Percentiles rank a stretch among this genome's conserved stretches.
Evolutionary conservation across 2,329 filamentous ascomycete genomes (phyloP).

Genomic region (Ophiostoma tasmaniense): DNA sequence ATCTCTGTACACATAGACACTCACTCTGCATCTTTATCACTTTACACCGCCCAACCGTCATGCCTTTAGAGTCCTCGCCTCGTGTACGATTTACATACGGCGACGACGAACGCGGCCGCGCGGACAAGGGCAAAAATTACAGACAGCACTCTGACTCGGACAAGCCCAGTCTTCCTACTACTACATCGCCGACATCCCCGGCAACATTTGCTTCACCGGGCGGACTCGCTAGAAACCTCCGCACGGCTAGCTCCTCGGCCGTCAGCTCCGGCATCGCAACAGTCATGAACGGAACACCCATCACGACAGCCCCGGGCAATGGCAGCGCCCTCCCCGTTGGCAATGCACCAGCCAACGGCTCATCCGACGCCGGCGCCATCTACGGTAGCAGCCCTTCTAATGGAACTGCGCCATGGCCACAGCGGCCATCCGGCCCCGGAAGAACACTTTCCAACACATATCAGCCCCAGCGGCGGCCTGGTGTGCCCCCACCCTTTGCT

Average conservation of each 20-base stretch:
- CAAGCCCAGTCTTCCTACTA: conserved; percentile 35
- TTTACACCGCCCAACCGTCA: conserved; percentile 15
- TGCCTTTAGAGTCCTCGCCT: conserved; percentile 43
- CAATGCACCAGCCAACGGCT: conserved; percentile 10
- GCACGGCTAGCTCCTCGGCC: conserved; percentile 21
- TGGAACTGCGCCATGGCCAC: conserved; percentile 36
- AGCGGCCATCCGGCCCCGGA: conserved; percentile 59
- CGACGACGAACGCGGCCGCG: conserved; percentile 36
- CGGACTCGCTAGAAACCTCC: conserved; percentile 34
- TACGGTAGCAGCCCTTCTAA: conserved; percentile 16
- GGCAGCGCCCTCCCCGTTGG: conserved; percentile 13
- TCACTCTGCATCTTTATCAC: not conserved
- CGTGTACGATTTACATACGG: conserved; percentile 49
- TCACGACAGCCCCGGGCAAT: conserved; percentile 5
- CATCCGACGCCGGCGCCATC: not conserved
- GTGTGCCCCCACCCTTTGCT: conserved; percentile 31
- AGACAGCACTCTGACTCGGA: conserved; percentile 31
- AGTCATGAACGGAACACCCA: conserved; percentile 4
- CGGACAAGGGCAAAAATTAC: conserved; percentile 35
- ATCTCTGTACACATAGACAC: not conserved
- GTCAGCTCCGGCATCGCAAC: conserved; percentile 15
- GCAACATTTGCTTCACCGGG: conserved; percentile 35
- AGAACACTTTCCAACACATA: conserved; percentile 75
- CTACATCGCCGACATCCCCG: conserved; percentile 37
- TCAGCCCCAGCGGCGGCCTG: conserved; percentile 52